A percentile compares a stretch with the other conserved stretches of the same genome.
Evolutionary conservation across 192 early-diverging fungal species (phyloP).

Genomic region (Chytriomyces sp.): DNA sequence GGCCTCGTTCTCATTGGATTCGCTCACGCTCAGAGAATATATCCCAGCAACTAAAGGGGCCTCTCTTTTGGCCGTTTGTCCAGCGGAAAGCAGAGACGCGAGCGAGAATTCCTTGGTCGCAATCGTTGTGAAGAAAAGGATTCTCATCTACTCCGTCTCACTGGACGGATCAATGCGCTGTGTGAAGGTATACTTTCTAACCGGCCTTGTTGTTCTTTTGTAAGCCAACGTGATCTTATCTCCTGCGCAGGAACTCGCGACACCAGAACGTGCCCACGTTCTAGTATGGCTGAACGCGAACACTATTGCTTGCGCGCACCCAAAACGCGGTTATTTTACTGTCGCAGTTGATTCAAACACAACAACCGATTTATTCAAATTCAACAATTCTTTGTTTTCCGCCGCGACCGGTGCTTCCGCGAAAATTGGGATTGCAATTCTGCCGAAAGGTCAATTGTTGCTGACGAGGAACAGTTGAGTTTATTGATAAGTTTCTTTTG

Average conservation of each 20-base stretch:
- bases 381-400: constrained; percentile 34
- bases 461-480: constrained; percentile 36
- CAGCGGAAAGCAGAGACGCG: constrained; percentile 40
- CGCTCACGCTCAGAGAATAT: constrained; percentile 70
- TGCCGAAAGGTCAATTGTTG: constrained; percentile 39
- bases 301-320: constrained; percentile 54
- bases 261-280: constrained; percentile 73
- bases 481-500: not conserved
- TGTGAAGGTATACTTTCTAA: constrained; percentile 57
- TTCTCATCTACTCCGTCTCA: constrained; percentile 55
- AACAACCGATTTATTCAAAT: constrained; percentile 60
- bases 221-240: not conserved
- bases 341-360: constrained; percentile 64
- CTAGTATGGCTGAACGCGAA: constrained; percentile 78
- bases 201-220: not conserved
- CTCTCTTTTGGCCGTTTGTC: constrained; percentile 74
- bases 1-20: constrained; percentile 43
- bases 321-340: constrained; percentile 60
- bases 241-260: constrained; percentile 63
- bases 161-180: constrained; percentile 64
- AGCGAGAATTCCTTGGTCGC: constrained; percentile 1
- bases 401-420: constrained; percentile 10
- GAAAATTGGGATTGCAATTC: constrained; percentile 20
- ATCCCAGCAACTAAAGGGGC: constrained; percentile 77
- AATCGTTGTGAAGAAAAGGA: constrained; percentile 34